Evolutionary conservation across 352 stramenopile genomes (phyloP).

Genomic region (Pythium biforme): DNA sequence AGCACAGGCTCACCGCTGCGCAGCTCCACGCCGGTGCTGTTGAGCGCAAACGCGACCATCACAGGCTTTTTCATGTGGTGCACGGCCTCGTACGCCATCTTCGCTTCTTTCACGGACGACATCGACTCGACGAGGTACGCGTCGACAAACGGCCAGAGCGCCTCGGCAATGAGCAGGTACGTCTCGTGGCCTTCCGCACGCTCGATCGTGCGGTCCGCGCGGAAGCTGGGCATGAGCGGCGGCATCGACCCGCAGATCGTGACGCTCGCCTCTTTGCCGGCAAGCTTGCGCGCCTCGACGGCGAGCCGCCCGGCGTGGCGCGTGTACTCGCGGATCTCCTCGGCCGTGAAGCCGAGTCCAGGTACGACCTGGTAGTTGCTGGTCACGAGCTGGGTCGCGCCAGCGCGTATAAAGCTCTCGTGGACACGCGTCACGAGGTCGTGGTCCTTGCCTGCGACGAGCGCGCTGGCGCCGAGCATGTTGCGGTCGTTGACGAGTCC

Average conservation of each 20-base stretch:
- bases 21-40: conserved; percentile 60
- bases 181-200: conserved; percentile 60
- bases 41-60: conserved; percentile 87
- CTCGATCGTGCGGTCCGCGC: conserved; percentile 83
- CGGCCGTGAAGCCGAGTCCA: conserved; percentile 75
- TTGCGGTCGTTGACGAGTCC: conserved; percentile 89
- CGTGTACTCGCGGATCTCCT: conserved; percentile 72
- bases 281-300: conserved; percentile 35
- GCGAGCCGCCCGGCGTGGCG: conserved; percentile 65
- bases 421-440: conserved; percentile 66
- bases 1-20: conserved; percentile 77
- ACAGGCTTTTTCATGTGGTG: conserved; percentile 58
- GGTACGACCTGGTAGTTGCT: conserved; percentile 90
- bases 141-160: conserved; percentile 79
- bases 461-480: conserved; percentile 85
- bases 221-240: conserved; percentile 88
- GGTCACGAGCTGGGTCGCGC: conserved; percentile 79
- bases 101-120: conserved; percentile 85
- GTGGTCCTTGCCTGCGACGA: conserved; percentile 71
- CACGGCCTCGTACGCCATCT: conserved; percentile 81
- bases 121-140: conserved; percentile 88
- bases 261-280: conserved; percentile 27
- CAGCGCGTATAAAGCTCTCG: conserved; percentile 71
- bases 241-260: conserved; percentile 87
- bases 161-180: conserved; percentile 77